phyloP scores from a whole-genome alignment of 2,329 filamentous ascomycete species.

The Penicillium sp. region DNA sequence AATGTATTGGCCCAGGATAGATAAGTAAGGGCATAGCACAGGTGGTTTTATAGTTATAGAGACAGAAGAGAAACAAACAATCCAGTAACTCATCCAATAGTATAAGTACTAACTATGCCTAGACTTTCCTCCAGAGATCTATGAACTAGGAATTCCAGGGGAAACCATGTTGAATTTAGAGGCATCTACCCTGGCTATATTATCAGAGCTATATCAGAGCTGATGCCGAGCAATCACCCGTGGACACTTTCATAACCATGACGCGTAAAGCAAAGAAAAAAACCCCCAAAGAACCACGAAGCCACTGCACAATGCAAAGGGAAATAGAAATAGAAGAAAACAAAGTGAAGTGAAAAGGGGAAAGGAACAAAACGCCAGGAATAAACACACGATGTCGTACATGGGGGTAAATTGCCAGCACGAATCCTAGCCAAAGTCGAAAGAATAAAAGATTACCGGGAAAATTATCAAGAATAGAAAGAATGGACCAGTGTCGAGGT shows the following conservation, averaged over 20 bases:
- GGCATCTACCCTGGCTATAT: slow-evolving; percentile 6
- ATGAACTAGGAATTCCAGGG: background rate
- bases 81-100: background rate
- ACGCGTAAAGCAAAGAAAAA: slow-evolving; percentile 1
- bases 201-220: slow-evolving; percentile 6
- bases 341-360: background rate
- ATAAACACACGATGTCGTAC: background rate
- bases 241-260: slow-evolving; percentile 9
- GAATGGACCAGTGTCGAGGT: background rate
- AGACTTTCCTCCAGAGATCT: too few species aligned
- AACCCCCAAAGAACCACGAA: background rate
- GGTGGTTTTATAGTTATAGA: background rate
- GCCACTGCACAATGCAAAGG: background rate
- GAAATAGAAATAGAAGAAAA: background rate
- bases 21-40: background rate
- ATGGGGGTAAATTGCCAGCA: slow-evolving; percentile 7
- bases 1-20: background rate
- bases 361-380: slow-evolving; percentile 1
- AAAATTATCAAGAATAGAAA: background rate
- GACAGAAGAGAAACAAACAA: background rate
- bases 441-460: background rate
- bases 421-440: background rate
- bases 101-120: background rate
- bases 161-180: slow-evolving; percentile 13
- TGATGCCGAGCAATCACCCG: slow-evolving; percentile 1